Percentiles rank a stretch among this genome's conserved stretches.
Conservation (phyloP, 345 rosid species). For the Alliaria petiolata region DNA sequence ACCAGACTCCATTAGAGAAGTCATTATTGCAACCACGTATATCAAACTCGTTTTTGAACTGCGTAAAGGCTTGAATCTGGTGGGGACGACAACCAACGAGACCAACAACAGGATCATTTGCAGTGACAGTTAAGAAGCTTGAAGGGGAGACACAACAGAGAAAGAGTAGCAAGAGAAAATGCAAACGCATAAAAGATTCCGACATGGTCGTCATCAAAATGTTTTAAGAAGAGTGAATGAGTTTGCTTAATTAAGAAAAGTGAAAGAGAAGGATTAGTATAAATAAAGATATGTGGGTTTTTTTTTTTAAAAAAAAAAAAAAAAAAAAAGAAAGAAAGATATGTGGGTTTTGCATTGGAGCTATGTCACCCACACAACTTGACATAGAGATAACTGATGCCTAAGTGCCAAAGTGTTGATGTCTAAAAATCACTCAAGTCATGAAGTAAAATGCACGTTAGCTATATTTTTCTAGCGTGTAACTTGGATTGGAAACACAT, state of each 20-base stretch:
- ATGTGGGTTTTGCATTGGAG: too few relatives aligned
- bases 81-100: not conserved
- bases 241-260: not conserved
- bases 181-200: not conserved
- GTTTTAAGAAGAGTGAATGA: not conserved
- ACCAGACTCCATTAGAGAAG: conserved; percentile 1
- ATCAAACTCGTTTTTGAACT: conserved; percentile 20
- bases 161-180: not conserved
- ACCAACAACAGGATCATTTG: not conserved
- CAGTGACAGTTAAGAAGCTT: not conserved
- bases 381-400: too few relatives aligned
- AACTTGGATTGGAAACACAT: not conserved
- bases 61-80: conserved; percentile 7
- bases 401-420: too few relatives aligned
- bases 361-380: too few relatives aligned
- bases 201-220: not conserved
- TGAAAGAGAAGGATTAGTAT: not conserved
- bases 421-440: too few relatives aligned
- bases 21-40: not conserved
- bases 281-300: not conserved
- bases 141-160: not conserved
- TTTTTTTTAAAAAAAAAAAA: too few relatives aligned
- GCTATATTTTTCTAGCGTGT: not conserved
- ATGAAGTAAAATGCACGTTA: not conserved
- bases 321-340: too few relatives aligned